Evolutionary conservation across 1,284 basidiomycete genomes (phyloP).

Genomic region (Pseudozyma flocculosa): DNA sequence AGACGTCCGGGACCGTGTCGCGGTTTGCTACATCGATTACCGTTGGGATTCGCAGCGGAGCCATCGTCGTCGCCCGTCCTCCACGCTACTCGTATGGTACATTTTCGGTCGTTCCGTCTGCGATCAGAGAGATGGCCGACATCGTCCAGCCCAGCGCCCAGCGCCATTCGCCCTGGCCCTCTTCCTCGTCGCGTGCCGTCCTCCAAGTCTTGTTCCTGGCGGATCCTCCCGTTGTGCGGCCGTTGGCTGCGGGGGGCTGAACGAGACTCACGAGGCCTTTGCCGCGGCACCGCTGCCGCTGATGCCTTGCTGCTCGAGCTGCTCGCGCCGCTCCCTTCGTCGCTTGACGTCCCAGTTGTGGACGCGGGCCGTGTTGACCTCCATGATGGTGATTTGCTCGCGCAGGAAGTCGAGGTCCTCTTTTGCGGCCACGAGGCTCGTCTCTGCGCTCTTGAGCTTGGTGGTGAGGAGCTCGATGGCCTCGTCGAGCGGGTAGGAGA

Average conservation of each 20-base stretch:
- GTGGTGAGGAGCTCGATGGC: constrained; percentile 74
- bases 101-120: too few relatives aligned
- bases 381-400: constrained; percentile 95
- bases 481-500: constrained; percentile 83
- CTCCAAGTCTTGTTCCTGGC: too few relatives aligned
- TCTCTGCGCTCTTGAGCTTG: constrained; percentile 77
- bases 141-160: too few relatives aligned
- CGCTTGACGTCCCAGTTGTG: constrained; percentile 95
- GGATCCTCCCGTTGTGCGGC: too few relatives aligned
- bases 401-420: constrained; percentile 91
- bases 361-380: constrained; percentile 93
- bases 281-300: constrained; percentile 1
- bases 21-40: too few relatives aligned
- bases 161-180: too few relatives aligned
- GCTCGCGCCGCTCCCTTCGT: constrained; percentile 64
- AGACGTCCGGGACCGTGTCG: too few relatives aligned
- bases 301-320: constrained; percentile 22
- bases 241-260: neutral
- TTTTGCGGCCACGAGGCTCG: constrained; percentile 69
- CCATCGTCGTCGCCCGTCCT: too few relatives aligned
- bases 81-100: too few relatives aligned
- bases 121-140: too few relatives aligned
- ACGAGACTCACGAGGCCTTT: constrained; percentile 27
- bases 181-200: too few relatives aligned
- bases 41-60: too few relatives aligned